phyloP scores from a whole-genome alignment of 1,284 basidiomycete species.

The Ganoderma boninense region DNA sequence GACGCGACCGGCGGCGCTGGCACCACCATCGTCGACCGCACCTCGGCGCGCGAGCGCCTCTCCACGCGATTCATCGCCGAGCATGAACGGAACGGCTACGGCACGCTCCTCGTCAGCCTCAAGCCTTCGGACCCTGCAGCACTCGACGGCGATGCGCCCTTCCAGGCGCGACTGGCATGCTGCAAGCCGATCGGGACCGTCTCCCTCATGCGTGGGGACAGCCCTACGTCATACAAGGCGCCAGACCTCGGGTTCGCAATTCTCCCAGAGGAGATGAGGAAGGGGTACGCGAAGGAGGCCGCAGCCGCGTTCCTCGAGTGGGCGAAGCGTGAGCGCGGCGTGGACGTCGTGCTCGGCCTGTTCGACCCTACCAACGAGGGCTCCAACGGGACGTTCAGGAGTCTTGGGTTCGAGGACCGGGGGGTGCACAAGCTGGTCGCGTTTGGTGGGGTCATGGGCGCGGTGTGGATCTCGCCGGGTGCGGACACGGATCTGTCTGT shows the following conservation, averaged over 20 bases:
- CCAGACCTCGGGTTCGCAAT: conserved; percentile 20
- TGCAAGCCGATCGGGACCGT: conserved; percentile 16
- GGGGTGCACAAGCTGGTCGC: conserved; percentile 6
- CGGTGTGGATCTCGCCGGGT: conserved; percentile 15
- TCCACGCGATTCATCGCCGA: conserved; percentile 1
- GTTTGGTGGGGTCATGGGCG: conserved; percentile 5
- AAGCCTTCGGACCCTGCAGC: conserved; percentile 3
- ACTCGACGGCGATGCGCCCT: conserved; percentile 6
- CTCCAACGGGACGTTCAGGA: conserved; percentile 13
- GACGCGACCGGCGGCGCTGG: neutral
- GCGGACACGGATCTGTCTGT: conserved; percentile 13
- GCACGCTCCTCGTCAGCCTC: conserved; percentile 14
- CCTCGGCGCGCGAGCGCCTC: conserved; percentile 10
- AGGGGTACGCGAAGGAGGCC: conserved; percentile 20
- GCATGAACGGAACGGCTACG: conserved; percentile 18
- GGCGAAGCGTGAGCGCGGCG: conserved; percentile 7
- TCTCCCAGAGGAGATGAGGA: conserved; percentile 21
- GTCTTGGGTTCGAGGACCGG: conserved; percentile 16
- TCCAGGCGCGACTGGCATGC: conserved; percentile 14
- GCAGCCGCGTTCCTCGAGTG: conserved; percentile 3
- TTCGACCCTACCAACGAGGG: conserved; percentile 12
- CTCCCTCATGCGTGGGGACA: conserved; percentile 16
- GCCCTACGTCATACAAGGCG: conserved; percentile 12
- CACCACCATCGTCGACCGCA: conserved; percentile 5
- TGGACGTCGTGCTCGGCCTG: conserved; percentile 13